Evolutionary conservation across 805 yeast genomes (phyloP).

Genomic region (Nakazawaea anatomiae): DNA sequence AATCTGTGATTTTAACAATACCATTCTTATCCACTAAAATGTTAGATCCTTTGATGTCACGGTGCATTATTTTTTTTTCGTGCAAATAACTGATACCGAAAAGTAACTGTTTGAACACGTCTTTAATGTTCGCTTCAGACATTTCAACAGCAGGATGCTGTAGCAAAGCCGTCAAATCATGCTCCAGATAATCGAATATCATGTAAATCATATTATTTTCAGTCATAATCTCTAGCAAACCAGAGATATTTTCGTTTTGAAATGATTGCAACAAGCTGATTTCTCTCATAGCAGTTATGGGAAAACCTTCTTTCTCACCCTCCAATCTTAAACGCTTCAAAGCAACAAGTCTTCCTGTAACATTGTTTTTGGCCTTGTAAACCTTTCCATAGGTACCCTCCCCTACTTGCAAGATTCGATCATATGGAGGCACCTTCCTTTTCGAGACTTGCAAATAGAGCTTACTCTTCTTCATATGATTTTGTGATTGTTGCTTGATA

Average conservation of each 20-base stretch:
- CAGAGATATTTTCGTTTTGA: slow-evolving; percentile 76
- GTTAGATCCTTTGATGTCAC: slow-evolving; percentile 82
- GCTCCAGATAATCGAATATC: slow-evolving; percentile 92
- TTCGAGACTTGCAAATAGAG: slow-evolving; percentile 4
- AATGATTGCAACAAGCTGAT: slow-evolving; percentile 78
- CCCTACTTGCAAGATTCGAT: slow-evolving; percentile 86
- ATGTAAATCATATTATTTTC: slow-evolving; percentile 70
- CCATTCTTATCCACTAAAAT: slow-evolving; percentile 61
- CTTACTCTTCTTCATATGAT: neutral
- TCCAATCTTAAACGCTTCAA: slow-evolving; percentile 80
- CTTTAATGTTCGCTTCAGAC: slow-evolving; percentile 59
- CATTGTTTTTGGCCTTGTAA: slow-evolving; percentile 71
- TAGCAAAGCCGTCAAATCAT: slow-evolving; percentile 84
- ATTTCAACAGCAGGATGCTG: slow-evolving; percentile 67
- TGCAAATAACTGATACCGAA: slow-evolving; percentile 70
- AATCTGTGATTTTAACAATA: slow-evolving; percentile 67
- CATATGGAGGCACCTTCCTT: slow-evolving; percentile 41
- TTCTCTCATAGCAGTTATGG: slow-evolving; percentile 92
- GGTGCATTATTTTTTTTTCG: slow-evolving; percentile 60
- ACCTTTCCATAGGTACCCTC: slow-evolving; percentile 98
- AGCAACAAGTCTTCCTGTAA: slow-evolving; percentile 75
- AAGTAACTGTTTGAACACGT: slow-evolving; percentile 57
- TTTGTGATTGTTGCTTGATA: neutral
- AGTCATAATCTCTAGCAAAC: slow-evolving; percentile 85
- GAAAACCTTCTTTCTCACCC: slow-evolving; percentile 89